These are phyloP conservation scores for Cryphonectria nitschkei DNA, from an alignment of 2,329 filamentous ascomycete genomes.

Conservation along the genomic window DNA sequence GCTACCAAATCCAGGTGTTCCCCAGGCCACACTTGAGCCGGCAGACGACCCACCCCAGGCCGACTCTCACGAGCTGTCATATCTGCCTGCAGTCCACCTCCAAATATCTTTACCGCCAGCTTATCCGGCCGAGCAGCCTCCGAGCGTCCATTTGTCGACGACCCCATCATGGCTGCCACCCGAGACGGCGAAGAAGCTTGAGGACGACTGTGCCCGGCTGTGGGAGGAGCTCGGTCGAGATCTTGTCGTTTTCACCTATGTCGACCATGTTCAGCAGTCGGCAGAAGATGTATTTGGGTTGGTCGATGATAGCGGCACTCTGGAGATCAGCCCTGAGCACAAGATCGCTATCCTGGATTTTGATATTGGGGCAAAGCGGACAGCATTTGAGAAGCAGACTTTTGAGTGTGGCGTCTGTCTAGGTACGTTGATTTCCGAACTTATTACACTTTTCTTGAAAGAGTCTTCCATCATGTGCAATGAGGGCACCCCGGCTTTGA, in stretches of 20 bases:
- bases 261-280: conserved; percentile 64
- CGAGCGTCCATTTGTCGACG: conserved; percentile 55
- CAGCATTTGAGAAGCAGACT: conserved; percentile 79
- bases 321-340: conserved; percentile 58
- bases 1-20: conserved; percentile 27
- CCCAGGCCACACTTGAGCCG: conserved; percentile 26
- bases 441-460: no score
- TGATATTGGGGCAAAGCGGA: conserved; percentile 73
- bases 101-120: conserved; percentile 57
- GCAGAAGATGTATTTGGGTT: conserved; percentile 65
- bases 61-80: conserved; percentile 56
- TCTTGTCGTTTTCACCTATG: conserved; percentile 64
- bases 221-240: conserved; percentile 67
- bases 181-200: conserved; percentile 51
- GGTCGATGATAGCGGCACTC: conserved; percentile 49
- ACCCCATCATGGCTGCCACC: conserved; percentile 60
- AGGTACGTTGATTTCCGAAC: conserved; percentile 44
- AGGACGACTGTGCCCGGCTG: conserved; percentile 53
- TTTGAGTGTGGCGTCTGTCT: conserved; percentile 89
- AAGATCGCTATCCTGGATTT: conserved; percentile 78
- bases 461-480: not conserved
- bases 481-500: not conserved
- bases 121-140: conserved; percentile 60
- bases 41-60: conserved; percentile 29
- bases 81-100: conserved; percentile 62